phyloP scores from a whole-genome alignment of 768 basidiomycete genomes.

The Calocybe indica region DNA sequence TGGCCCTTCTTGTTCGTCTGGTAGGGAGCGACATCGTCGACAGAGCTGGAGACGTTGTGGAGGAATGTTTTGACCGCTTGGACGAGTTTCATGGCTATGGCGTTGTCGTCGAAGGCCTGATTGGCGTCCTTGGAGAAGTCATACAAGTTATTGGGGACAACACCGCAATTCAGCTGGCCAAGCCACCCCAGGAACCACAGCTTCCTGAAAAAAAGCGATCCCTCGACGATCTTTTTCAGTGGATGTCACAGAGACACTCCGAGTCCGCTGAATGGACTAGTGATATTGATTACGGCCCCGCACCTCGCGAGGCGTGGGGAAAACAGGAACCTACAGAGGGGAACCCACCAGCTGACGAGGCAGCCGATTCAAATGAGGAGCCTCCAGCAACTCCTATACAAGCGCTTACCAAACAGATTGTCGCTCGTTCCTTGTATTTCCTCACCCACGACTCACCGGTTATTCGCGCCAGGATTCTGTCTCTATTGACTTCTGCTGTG shows the following conservation, averaged over 20 bases:
- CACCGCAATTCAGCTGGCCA: conserved; percentile 19
- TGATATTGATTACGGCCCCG: conserved; percentile 48
- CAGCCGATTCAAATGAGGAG: conserved; percentile 35
- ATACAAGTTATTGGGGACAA: conserved; percentile 69
- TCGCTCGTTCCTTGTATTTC: conserved; percentile 83
- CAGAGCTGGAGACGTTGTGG: conserved; percentile 89
- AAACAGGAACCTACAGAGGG: conserved; percentile 13
- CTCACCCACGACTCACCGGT: conserved; percentile 85
- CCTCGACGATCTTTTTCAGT: conserved; percentile 53
- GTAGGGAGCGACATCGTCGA: conserved; percentile 86
- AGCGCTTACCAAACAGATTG: conserved; percentile 74
- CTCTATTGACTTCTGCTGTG: conserved; percentile 67
- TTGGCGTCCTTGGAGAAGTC: conserved; percentile 84
- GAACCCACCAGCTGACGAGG: conserved; percentile 16
- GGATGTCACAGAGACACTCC: conserved; percentile 52
- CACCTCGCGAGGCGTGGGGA: conserved; percentile 57
- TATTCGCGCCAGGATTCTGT: conserved; percentile 79
- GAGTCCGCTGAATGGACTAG: conserved; percentile 27
- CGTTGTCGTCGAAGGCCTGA: conserved; percentile 75
- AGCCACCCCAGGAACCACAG: conserved; percentile 5
- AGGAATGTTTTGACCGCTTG: conserved; percentile 94
- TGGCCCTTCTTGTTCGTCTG: conserved; percentile 78
- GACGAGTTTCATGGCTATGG: conserved; percentile 96
- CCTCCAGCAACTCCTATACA: conserved; percentile 65
- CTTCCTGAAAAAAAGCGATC: conserved; percentile 12